These are phyloP conservation scores for Gracilaria vermiculophylla DNA, from an alignment of 23 red algal species.

Conservation along the genomic window DNA sequence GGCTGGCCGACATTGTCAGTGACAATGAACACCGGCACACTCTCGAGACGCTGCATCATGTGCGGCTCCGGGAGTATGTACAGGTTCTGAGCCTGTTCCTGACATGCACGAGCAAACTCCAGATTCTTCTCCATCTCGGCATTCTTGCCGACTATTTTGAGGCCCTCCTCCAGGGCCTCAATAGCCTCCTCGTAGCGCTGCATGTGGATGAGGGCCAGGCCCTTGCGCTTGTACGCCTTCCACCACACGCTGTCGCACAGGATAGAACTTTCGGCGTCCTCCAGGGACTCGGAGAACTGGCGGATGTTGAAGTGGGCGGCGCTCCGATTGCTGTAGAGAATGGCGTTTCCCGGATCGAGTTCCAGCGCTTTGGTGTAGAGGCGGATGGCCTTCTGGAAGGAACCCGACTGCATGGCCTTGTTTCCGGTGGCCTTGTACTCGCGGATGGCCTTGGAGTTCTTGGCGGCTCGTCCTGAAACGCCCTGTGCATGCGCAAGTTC, in stretches of 20 bases:
- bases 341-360: constrained; percentile 70
- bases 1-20: constrained; percentile 88
- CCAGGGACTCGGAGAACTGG: constrained; percentile 78
- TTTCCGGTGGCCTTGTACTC: constrained; percentile 85
- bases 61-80: constrained; percentile 88
- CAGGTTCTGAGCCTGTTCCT: constrained; percentile 86
- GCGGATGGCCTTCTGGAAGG: constrained; percentile 72
- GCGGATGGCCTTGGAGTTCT: constrained; percentile 61
- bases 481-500: neutral
- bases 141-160: constrained; percentile 58
- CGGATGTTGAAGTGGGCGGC: constrained; percentile 83
- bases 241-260: constrained; percentile 80
- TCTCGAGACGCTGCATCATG: constrained; percentile 90
- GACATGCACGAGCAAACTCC: constrained; percentile 73
- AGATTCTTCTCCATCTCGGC: constrained; percentile 75
- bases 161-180: constrained; percentile 74
- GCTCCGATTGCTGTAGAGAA: constrained; percentile 87
- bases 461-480: constrained; percentile 40
- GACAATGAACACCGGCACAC: constrained; percentile 89
- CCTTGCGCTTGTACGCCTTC: constrained; percentile 95
- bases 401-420: constrained; percentile 78
- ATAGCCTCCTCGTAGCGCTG: constrained; percentile 89
- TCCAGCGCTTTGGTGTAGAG: constrained; percentile 80
- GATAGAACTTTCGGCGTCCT: constrained; percentile 85
- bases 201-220: constrained; percentile 79